Evolutionary conservation across 78 protist genomes (phyloP), one percentile per base, ranked within the genome.

Genomic region (Dictyostelium firmibasis): DNA sequence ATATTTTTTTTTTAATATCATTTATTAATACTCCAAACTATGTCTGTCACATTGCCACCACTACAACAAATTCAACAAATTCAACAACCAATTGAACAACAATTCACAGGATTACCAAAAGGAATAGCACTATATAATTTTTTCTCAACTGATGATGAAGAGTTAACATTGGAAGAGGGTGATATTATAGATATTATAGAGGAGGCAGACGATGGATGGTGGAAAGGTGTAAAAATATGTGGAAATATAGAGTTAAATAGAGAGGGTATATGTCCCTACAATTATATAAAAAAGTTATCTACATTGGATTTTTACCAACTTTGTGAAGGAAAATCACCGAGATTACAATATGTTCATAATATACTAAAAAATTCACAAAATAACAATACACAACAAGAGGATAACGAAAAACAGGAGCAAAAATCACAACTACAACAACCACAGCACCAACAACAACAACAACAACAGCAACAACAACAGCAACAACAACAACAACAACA

Each of bases 121-220:
- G 94, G 86, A 31, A 69, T 89, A 3, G 94, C 84, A 10, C n/a
- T 89, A 38, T 89, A 81, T 69, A 53, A 85, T 44, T 89, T 78
- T 47, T 85, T 78, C 9, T 85, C 94, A n/a, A 89, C 86, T 0
- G 94, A 89, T 18, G 86, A 67, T 11, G 88, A 89, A 27, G 94
- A 89, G 29, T 25, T 89, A 3, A 67, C 87, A 69, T 67, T 89
- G 20, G 94, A 81, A 67, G 94, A 89, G n/a, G 94, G 94, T 44
- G 69, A 64, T 4, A 67, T 67, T 47, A 75, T 89, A n/a, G 94
- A 89, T 81, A 89, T 89, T 44, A 9, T 47, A 13, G 94, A 89
- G 7, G 86, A 89, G 43, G 85, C 94, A 18, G 50, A 69, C 44
- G 94, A 89, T 89, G 94, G 94, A 16, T 89, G 94, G 94, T 89